Conservation (phyloP, 1,284 basidiomycete genomes). For the Marasmius tenuissimus region DNA sequence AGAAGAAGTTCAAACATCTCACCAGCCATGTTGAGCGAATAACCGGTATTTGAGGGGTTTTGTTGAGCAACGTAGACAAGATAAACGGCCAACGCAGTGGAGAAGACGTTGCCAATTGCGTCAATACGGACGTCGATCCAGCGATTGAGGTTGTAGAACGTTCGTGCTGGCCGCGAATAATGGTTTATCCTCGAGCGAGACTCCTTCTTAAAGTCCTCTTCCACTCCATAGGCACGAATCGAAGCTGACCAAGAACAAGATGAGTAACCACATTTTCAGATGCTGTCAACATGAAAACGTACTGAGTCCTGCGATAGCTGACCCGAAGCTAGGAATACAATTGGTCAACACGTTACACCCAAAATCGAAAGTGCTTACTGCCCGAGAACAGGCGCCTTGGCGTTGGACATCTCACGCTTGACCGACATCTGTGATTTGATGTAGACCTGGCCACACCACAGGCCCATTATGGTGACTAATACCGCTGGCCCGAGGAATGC, state of each 20-base stretch:
- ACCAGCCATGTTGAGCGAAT: conserved; percentile 41
- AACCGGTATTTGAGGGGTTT: conserved; percentile 12
- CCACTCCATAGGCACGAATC: conserved; percentile 59
- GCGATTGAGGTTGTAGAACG: conserved; percentile 43
- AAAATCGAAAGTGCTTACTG: conserved; percentile 35
- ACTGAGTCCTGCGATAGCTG: conserved; percentile 68
- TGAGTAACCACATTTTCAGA: neutral
- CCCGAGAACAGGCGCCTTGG: conserved; percentile 64
- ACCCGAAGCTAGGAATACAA: conserved; percentile 49
- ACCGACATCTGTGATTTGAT: conserved; percentile 76
- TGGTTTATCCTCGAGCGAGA: conserved; percentile 39
- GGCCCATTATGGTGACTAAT: conserved; percentile 34
- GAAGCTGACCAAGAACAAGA: conserved; percentile 41
- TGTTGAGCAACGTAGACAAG: conserved; percentile 11
- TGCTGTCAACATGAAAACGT: conserved; percentile 18
- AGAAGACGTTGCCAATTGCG: conserved; percentile 33
- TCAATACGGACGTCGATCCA: conserved; percentile 45
- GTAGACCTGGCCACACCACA: conserved; percentile 41
- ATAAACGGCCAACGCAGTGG: conserved; percentile 19
- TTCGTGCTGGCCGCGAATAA: conserved; percentile 35
- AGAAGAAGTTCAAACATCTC: conserved; percentile 4
- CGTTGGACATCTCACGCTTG: conserved; percentile 76
- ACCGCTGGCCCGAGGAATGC: conserved; percentile 33
- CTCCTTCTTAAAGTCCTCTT: conserved; percentile 35
- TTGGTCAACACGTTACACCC: neutral